Evolutionary conservation across 1,139 yeast species (phyloP), one percentile per base, ranked within the genome.

Genomic region (Geotrichum histeridarum): DNA sequence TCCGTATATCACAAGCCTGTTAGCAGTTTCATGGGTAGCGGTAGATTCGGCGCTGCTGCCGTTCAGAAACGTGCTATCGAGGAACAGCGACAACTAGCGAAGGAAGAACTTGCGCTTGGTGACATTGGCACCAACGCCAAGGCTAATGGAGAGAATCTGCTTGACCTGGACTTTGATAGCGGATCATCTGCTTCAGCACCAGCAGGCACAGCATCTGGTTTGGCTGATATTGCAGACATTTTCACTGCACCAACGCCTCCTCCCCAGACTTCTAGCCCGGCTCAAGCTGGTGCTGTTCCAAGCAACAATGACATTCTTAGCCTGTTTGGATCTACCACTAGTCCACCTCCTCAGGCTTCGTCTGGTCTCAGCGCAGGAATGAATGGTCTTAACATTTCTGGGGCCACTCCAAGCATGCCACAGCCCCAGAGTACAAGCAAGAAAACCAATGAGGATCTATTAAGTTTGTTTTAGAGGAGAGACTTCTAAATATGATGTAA

Each of bases 1-100:
- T 88, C 97, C 0, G 94, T 93, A 1, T 88, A 89, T 66, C 95
- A 87, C 69, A 86, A 85, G 66, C 96, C 97, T 9, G 82, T 89
- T 7, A 76, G 81, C 39, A 77, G 84, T 39, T 86, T 86, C 66
- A 77, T 83, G 60, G 82, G 80, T 54, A 72, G 73, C 54, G 73
- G 77, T 18, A 63, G 70, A 56, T 72, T 72, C 53, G 78, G 77
- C 22, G 67, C 75, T 6, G 77, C 72, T 46, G 76, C 74, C 51
- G 69, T 74, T 59, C 70, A 76, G 69, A 68, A 75, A 69, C 68
- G 79, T 67, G 85, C 80, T 44, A 76, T 90, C 54, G 91, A 86
- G 60, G 97, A 90, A 64, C 81, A 88, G 69, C 82, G 82, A 60
- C 81, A 81, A 60, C 73, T 84, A 63, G 96, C 96, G 12, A 84